Base-by-base conservation (phyloP, 163 green algal genomes). In the Chlamydomonas reinhardtii region DNA sequence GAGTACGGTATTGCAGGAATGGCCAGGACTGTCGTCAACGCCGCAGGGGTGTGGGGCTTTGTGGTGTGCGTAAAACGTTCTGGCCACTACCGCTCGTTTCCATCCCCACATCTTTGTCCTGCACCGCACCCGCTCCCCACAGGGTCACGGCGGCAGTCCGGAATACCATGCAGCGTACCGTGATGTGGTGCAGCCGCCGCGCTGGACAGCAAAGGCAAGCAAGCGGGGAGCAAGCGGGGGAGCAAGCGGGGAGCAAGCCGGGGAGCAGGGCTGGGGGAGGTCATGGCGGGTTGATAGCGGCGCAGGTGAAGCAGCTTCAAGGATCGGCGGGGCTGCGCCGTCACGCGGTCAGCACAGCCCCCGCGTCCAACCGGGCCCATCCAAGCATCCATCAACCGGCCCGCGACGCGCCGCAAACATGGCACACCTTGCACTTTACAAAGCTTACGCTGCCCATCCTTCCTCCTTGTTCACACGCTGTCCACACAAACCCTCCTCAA, bases 141-240 rank as follows among this genome's bases (percentile, higher is more conserved):
- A 84, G 76, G 31, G 16, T 20, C 27, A 22, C 16, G 70, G 43
- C 27, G 29, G 74, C 54, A 29, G 48, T 16, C 75, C 76, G 8
- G 65, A 64, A 0, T 90, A 90, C 69, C 85, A 90, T 9, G 85
- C 78, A 27, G 85, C 71, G 0, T 86, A 86, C 27, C 64, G 62
- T 2, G 69, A 89, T 22, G 35, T 86, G 24, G 56, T 31, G 8
- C 66, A 78, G 66, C 65, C 84, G 2, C 84, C 84, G 37, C 66
- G 68, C 14, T 84, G 84, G 84, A 77, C 32, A 2, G 71, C 75
- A 34, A 89, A 89, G 64, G 84, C 74, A 35, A 17, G 69, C 31
- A 19, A 22, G 17, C 4, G 17, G 59, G 59, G n/a, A n/a, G n/a
- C n/a, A n/a, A n/a, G n/a, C n/a, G n/a, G n/a, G n/a, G n/a, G n/a